These are phyloP conservation scores for Skeletonema grethae DNA, from an alignment of 108 stramenopile genomes.

Conservation along the genomic window DNA sequence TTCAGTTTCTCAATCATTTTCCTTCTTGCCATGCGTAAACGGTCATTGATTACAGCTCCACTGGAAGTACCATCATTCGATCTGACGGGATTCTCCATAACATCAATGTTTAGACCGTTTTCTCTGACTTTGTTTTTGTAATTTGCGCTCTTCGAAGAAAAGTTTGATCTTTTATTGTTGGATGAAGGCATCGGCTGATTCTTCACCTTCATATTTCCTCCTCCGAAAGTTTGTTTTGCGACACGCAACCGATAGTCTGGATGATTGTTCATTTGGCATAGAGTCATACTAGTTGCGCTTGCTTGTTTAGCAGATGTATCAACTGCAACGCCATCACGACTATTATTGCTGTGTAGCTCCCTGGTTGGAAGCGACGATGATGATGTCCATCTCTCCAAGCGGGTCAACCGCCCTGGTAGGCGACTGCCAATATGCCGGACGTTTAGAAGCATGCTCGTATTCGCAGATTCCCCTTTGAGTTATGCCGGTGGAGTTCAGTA, in stretches of 20 bases:
- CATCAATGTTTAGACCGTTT: neutral
- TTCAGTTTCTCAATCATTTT: constrained; percentile 11
- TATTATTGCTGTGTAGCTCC: neutral
- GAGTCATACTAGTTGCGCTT: neutral
- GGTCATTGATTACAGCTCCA: constrained; percentile 31
- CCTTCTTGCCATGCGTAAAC: constrained; percentile 34
- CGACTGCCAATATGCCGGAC: neutral
- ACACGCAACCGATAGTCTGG: constrained; percentile 3
- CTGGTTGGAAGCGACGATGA: neutral
- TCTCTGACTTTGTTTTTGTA: constrained; percentile 8
- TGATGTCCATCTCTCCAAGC: no score
- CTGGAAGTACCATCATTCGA: constrained; percentile 43
- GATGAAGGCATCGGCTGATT: neutral
- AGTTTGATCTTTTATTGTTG: neutral
- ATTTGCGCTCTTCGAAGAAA: neutral
- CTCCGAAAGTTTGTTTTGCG: neutral
- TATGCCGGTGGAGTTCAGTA: no score
- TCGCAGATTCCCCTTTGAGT: no score
- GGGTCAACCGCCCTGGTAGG: neutral
- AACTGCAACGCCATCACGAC: neutral
- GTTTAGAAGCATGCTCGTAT: neutral
- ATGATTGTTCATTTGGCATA: constrained; percentile 7
- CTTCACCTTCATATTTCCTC: neutral
- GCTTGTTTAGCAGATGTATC: neutral
- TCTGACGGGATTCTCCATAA: constrained; percentile 32